Evolutionary conservation across 225 moss, liverwort and hornwort genomes (phyloP).

Genomic region (Anthoceros angustus): DNA sequence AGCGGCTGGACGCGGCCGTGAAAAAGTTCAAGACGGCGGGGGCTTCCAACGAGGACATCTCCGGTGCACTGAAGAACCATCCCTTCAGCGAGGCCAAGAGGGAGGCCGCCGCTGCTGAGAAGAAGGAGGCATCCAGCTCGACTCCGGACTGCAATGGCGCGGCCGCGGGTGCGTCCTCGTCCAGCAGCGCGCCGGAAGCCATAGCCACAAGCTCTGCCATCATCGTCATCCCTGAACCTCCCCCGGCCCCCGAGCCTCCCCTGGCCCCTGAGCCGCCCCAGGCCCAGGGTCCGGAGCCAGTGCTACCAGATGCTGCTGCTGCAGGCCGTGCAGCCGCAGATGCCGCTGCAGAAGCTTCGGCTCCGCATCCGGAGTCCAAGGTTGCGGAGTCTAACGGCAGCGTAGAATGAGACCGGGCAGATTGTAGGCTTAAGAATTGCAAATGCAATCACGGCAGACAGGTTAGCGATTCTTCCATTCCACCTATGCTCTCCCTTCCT

Average conservation of each 20-base stretch:
- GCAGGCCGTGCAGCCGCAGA: background rate
- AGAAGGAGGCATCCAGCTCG: background rate
- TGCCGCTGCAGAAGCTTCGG: background rate
- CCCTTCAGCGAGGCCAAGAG: conserved; percentile 12
- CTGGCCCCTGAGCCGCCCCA: too few species aligned
- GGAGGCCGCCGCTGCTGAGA: background rate
- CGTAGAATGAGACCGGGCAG: background rate
- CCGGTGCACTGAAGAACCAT: conserved; percentile 32
- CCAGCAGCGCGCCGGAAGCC: background rate
- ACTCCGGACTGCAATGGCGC: conserved; percentile 16
- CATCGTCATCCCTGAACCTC: too few species aligned
- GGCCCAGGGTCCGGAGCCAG: too few species aligned
- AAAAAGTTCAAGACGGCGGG: conserved; percentile 35
- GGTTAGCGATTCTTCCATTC: too few species aligned
- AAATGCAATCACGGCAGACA: too few species aligned
- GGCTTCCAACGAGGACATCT: conserved; percentile 35
- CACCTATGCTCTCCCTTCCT: too few species aligned
- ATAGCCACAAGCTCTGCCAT: background rate
- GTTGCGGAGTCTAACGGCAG: background rate
- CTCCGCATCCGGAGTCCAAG: too few species aligned
- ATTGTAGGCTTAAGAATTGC: too few species aligned
- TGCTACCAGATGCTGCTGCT: background rate
- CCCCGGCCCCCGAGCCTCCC: too few species aligned
- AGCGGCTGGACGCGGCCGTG: conserved; percentile 21
- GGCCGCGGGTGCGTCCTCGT: background rate